Evolutionary conservation across 2,329 filamentous ascomycete species (phyloP), one percentile per base, ranked within the genome.

Genomic region (Amauroascus niger): DNA sequence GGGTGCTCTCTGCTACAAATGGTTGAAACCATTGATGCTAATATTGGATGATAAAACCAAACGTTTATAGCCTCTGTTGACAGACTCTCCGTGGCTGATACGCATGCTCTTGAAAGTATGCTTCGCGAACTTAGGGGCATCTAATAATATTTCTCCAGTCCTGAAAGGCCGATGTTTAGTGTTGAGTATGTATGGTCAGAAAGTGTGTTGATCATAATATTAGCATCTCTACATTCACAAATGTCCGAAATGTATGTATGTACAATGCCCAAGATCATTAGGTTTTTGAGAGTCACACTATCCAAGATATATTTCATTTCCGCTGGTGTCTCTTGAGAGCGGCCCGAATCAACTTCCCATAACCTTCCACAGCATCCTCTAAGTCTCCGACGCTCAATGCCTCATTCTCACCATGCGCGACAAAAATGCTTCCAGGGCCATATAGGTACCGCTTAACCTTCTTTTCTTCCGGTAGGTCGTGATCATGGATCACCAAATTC

Each of bases 361-460:
- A 95, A 6, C 84, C 89, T 58, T 83, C 77, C 0, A 96, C 87
- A 2, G 89, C 86, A 49, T 78, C 75, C 70, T 90, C 84, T 49
- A 97, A 71, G 59, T 94, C 85, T 22, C 76, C 78, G 28, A 91
- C 80, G 24, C 79, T 87, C 61, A 96, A 66, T 30, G 83, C 84
- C 72, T 96, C 91, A 61, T 93, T 78, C 59, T 88, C 84, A 0
- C 84, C 86, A 66, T 97, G 91, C 4, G 91, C 91, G 26, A 95
- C 88, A 35, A 93, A 75, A 57, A 97, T 96, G 57, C 75, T 84
- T 0, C 79, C 79, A 1, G 79, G 79, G 0, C 79, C 79, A 61
- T 82, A 83, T n/a, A 83, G 64, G 67, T 82, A 83, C 54, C 75
- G 71, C 69, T 78, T 71, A 4, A 73, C 71, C 46, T 51, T 58